A percentile compares a stretch with the other conserved stretches of the same genome.
Evolutionary conservation across 768 basidiomycete genomes (phyloP).

Genomic region (Pleurotus platypus): DNA sequence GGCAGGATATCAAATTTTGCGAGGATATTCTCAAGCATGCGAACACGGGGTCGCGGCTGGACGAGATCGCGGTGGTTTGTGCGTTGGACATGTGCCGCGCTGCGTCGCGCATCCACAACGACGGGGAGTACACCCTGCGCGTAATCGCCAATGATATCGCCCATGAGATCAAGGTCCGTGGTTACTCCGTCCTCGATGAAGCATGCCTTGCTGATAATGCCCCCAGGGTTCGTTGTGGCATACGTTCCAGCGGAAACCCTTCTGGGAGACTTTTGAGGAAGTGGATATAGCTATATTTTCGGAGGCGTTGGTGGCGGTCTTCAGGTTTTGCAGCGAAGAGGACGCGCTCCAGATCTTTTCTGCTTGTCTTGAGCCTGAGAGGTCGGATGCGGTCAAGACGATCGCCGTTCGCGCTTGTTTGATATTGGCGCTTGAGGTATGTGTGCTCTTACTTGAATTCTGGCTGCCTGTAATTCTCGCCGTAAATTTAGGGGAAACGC

Average conservation of each 20-base stretch:
- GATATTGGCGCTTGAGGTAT: slow-evolving; percentile 64
- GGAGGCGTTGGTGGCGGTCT: slow-evolving; percentile 70
- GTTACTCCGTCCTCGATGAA: neutral
- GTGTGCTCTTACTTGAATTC: neutral
- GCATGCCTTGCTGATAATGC: neutral
- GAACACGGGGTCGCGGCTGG: slow-evolving; percentile 48
- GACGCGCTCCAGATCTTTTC: slow-evolving; percentile 60
- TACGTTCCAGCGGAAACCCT: slow-evolving; percentile 47
- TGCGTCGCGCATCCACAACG: slow-evolving; percentile 47
- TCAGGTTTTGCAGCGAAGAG: slow-evolving; percentile 62
- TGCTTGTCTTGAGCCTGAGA: slow-evolving; percentile 68
- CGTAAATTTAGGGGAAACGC: slow-evolving; percentile 35
- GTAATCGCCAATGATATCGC: slow-evolving; percentile 69
- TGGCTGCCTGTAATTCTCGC: too few species aligned
- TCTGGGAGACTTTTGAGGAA: slow-evolving; percentile 70
- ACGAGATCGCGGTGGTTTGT: slow-evolving; percentile 68
- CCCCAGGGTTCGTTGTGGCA: slow-evolving; percentile 28
- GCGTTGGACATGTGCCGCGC: slow-evolving; percentile 77
- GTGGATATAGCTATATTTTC: slow-evolving; percentile 76
- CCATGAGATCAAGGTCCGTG: slow-evolving; percentile 71
- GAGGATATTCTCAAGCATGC: slow-evolving; percentile 63
- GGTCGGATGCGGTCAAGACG: slow-evolving; percentile 79
- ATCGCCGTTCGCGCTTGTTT: slow-evolving; percentile 72
- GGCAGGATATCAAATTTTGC: slow-evolving; percentile 31
- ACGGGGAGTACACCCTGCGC: slow-evolving; percentile 60